A percentile compares a stretch with the other conserved stretches of the same genome.
These are phyloP conservation scores for Ophiostoma tasmaniense DNA, from an alignment of 2,329 filamentous ascomycete genomes.

Conservation along the genomic window DNA sequence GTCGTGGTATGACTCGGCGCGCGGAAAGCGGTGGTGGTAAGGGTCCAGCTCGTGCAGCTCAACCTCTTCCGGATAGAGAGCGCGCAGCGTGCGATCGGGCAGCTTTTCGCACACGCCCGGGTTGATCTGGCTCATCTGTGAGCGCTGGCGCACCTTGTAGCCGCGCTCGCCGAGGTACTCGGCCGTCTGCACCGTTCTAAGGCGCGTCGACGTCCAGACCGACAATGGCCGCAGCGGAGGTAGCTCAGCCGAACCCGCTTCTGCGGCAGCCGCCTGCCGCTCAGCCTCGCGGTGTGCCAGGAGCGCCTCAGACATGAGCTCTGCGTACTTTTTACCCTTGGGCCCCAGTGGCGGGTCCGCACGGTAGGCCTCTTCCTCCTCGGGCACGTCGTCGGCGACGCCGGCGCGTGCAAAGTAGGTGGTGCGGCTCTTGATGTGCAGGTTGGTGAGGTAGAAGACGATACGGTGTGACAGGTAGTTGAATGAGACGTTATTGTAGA, in stretches of 20 bases:
- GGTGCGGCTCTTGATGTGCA: conserved; percentile 90
- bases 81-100: conserved; percentile 70
- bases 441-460: conserved; percentile 94
- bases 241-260: conserved; percentile 59
- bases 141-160: conserved; percentile 81
- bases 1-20: conserved; percentile 97
- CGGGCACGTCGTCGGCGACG: conserved; percentile 72
- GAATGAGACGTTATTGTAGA: conserved; percentile 95
- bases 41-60: conserved; percentile 88
- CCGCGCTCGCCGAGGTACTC: conserved; percentile 70
- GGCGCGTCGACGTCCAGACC: conserved; percentile 90
- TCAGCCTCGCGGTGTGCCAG: conserved; percentile 78
- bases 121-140: conserved; percentile 95
- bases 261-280: conserved; percentile 57
- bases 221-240: conserved; percentile 57
- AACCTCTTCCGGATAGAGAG: conserved; percentile 82
- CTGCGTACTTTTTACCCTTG: conserved; percentile 70
- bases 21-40: conserved; percentile 92
- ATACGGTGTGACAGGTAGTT: conserved; percentile 95
- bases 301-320: conserved; percentile 77
- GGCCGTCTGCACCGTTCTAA: conserved; percentile 83
- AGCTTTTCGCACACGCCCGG: conserved; percentile 94
- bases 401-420: conserved; percentile 91
- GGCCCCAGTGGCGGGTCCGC: conserved; percentile 77
- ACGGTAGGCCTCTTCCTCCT: conserved; percentile 87